Base-by-base conservation (phyloP, 2,329 filamentous ascomycete species). In the Sporothrix phasma region DNA sequence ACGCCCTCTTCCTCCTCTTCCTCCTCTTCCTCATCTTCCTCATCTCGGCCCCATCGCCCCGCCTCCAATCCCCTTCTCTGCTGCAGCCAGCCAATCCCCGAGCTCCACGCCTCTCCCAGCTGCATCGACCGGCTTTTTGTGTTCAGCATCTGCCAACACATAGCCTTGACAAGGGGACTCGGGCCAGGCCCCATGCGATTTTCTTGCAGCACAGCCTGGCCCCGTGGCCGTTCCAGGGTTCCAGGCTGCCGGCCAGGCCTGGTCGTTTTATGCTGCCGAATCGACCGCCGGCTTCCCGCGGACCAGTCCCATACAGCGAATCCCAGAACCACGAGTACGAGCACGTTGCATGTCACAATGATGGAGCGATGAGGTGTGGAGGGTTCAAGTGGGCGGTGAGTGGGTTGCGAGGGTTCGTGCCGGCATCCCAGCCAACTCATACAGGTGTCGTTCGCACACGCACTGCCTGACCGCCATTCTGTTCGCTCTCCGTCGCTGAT, bases 1-100 rank as follows among this genome's bases (percentile, higher is more conserved):
- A n/a, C 58, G 43, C 61, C 61, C 37, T 26, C 37, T 45, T 43
- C 41, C 2, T 60, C n/a, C n/a, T n/a, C n/a, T n/a, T n/a, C n/a
- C n/a, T n/a, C n/a, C n/a, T n/a, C n/a, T n/a, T n/a, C n/a, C n/a
- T n/a, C n/a, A n/a, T n/a, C n/a, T n/a, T n/a, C n/a, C n/a, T 46
- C 61, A 29, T 51, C 37, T 19, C 24, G 22, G 51, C 31, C 51
- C 51, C 51, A 31, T 46, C 39, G 24, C 64, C 60, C 61, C 53
- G 51, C 60, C 53, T 19, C 19, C 60, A 54, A 17, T 45, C 7
- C n/a, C 22, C 17, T 47, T 59, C 54, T 49, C 49, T 45, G 24
- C 26, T 37, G 59, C 61, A 60, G 43, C 31, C 65, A 63, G 64
- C 67, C 67, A 68, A 68, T 68, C 65, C 63, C 1, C 24, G 58